Base-by-base conservation (phyloP, 805 yeast genomes). In the Blastobotrys americana region DNA sequence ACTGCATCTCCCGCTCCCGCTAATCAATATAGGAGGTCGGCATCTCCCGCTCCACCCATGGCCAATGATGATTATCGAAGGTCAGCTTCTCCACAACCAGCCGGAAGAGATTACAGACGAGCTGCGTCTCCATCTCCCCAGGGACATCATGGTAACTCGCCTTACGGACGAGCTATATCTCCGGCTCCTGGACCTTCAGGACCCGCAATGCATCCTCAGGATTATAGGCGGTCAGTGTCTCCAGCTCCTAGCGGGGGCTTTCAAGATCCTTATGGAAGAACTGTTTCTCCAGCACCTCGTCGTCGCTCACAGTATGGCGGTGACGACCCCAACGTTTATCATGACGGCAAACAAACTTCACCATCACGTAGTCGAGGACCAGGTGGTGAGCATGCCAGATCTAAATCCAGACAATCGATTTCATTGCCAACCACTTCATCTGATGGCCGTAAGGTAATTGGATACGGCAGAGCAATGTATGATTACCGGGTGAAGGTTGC, bases 401-500 rank as follows among this genome's bases (percentile, higher is more conserved):
- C 47, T 8, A 38, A 43, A 13, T 35, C 48, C 5, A 17, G 46
- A 3, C 45, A 41, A 36, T 27, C 41, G 9, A 34, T 25, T 36
- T 34, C 41, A 13, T 57, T 76, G 5, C 84, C 84, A 2, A 55
- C 67, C 1, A 55, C 62, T 4, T 68, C 82, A 1, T 63, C 71
- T 3, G 78, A 76, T 42, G 84, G 84, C 1, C 69, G 72, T 43
- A 70, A 71, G 8, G 78, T 80, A 1, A 48, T 78, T 3, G 63
- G 69, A 38, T 76, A 78, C 49, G 67, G 72, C 15, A 68, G 71
- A 37, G 84, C 85, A 0, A 66, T 70, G 42, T 80, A 73, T 51
- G 80, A 73, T 42, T 80, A 79, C 60, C 64, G 70, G 2, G 82
- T 84, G 0, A 73, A 72, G 2, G 74, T 79, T 20, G 77, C 79